Evolutionary conservation across 225 moss, liverwort and hornwort genomes (phyloP).

Genomic region (Polytrichum formosum): DNA sequence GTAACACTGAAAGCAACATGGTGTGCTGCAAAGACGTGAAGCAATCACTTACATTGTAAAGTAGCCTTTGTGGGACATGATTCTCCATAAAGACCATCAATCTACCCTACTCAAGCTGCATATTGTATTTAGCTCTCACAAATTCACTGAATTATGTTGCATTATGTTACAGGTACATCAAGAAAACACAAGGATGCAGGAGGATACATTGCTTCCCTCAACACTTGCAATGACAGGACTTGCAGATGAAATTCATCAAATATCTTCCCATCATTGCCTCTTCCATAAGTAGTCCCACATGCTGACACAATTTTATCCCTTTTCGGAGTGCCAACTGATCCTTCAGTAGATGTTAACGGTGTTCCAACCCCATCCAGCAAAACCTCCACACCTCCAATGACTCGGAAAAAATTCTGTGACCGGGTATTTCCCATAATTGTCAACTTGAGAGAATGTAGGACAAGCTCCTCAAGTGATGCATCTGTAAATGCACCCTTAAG

Average conservation of each 20-base stretch:
- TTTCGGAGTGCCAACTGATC: slow-evolving; percentile 10
- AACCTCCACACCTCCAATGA: slow-evolving; percentile 76
- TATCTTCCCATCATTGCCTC: slow-evolving; percentile 12
- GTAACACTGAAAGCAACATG: too few species aligned
- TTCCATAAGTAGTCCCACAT: slow-evolving; percentile 25
- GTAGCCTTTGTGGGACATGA: too few species aligned
- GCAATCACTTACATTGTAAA: too few species aligned
- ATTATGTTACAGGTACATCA: too few species aligned
- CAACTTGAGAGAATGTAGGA: slow-evolving; percentile 58
- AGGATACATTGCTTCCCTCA: slow-evolving; percentile 87
- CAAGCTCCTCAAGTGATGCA: slow-evolving; percentile 64
- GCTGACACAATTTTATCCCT: slow-evolving; percentile 25
- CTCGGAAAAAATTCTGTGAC: slow-evolving; percentile 76
- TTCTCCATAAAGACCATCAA: too few species aligned
- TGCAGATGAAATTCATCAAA: slow-evolving; percentile 67
- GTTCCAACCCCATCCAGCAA: slow-evolving; percentile 61
- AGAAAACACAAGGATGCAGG: slow-evolving; percentile 1
- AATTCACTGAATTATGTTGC: too few species aligned
- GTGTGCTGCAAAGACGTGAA: too few species aligned
- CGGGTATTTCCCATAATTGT: slow-evolving; percentile 61
- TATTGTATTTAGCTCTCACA: too few species aligned
- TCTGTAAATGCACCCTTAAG: slow-evolving; percentile 53
- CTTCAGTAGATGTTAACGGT: slow-evolving; percentile 31
- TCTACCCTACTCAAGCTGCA: too few species aligned
- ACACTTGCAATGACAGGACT: slow-evolving; percentile 70